Evolutionary conservation across 2,329 filamentous ascomycete genomes (phyloP), one percentile per base, ranked within the genome.

Genomic region (Nigrospora sphaerica): DNA sequence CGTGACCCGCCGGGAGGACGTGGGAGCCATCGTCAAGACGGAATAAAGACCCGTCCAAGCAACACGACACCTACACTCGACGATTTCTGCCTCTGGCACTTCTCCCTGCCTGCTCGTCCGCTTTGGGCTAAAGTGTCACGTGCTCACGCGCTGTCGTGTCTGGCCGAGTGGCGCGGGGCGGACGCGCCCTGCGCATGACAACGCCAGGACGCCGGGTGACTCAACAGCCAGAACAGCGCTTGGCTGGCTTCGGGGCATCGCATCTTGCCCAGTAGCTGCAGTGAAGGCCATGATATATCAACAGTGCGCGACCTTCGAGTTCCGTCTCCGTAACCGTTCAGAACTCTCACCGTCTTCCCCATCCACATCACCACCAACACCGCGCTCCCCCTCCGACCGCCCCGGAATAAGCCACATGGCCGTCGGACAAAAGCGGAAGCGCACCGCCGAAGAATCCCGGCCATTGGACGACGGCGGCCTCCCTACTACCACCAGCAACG

Each of bases 391-490:
- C 7, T 13, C 3, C 41, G 10, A 31, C 12, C 16, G 4, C 6
- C 16, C 17, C 23, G n/a, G 11, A 12, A 18, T 38, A 11, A 34
- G 14, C 46, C 45, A 5, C 34, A 62, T 61, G 59, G 52, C 55
- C 4, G 39, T 51, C 2, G 53, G 48, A 37, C 44, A 51, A 34
- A 62, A 59, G 46, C 59, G 58, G 49, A 63, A 61, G 49, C 55
- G 52, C n/a, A 33, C 44, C 2, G 46, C 45, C 6, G 46, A 52
- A 10, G 39, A 39, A 11, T 1, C 28, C 14, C 48, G 6, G 19
- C 19, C 19, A 4, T 6, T 23, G 4, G 19, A 28, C 23, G 23
- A 10, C 23, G 23, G 23, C 23, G 23, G 7, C 23, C 5, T 10
- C 23, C 4, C 23, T 9, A 10, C 23, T 9, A 6, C 23, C 7